phyloP scores from a whole-genome alignment of 2,329 filamentous ascomycete species.

The Trichoderma simmonsii region DNA sequence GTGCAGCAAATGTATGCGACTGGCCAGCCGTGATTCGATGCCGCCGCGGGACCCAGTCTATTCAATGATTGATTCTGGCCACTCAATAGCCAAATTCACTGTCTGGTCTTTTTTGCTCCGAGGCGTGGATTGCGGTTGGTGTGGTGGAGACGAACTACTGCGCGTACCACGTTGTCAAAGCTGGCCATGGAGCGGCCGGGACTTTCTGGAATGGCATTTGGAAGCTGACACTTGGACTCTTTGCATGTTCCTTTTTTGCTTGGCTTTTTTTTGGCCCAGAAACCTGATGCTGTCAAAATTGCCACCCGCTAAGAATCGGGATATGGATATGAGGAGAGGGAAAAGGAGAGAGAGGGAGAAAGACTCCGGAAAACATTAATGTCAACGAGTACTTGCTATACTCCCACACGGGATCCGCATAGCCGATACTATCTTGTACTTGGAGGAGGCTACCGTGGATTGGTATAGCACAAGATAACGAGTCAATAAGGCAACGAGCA shows the following conservation, averaged over 20 bases:
- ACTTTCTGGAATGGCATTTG: slow-evolving; percentile 19
- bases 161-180: slow-evolving; percentile 18
- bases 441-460: neutral
- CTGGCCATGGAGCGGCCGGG: neutral
- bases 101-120: neutral
- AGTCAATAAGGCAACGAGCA: neutral
- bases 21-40: slow-evolving; percentile 4
- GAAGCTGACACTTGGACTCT: slow-evolving; percentile 8
- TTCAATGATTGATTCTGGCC: neutral
- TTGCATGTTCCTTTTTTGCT: neutral
- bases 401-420: neutral
- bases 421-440: neutral
- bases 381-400: neutral
- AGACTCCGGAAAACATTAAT: neutral
- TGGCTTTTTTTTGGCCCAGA: neutral
- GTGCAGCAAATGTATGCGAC: neutral
- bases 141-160: slow-evolving; percentile 19
- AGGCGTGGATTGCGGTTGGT: neutral
- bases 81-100: neutral
- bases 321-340: neutral
- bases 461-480: neutral
- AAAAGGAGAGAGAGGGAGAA: neutral
- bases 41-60: neutral
- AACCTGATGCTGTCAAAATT: neutral
- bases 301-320: neutral